phyloP scores from a whole-genome alignment of 176 grass and related monocot species.

The Rhynchospora tenuis region DNA sequence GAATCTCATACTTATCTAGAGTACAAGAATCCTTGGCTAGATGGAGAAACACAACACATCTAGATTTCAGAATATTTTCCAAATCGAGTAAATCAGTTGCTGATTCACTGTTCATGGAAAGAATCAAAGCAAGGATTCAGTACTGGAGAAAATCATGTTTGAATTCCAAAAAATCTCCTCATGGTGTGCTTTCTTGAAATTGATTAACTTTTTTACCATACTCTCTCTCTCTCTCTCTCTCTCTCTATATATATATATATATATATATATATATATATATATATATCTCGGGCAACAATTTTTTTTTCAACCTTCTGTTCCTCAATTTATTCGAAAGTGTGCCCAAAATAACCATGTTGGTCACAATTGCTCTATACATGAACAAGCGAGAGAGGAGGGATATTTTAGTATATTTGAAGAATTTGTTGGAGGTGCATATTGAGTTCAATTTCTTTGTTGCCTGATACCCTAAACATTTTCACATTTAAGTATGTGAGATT shows the following conservation, averaged over 20 bases:
- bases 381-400: neutral
- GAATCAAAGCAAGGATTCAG: constrained; percentile 61
- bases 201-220: neutral
- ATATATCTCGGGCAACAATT: neutral
- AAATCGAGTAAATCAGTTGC: constrained; percentile 44
- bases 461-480: constrained; percentile 8
- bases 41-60: constrained; percentile 37
- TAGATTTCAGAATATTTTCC: constrained; percentile 9
- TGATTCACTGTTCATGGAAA: constrained; percentile 70
- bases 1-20: constrained; percentile 92
- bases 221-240: neutral
- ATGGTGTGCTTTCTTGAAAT: constrained; percentile 39
- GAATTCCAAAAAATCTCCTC: constrained; percentile 40
- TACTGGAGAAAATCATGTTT: constrained; percentile 46
- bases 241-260: too few relatives aligned
- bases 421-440: neutral
- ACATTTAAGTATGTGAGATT: neutral
- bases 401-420: neutral
- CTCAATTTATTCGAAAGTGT: neutral
- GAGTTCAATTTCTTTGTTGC: neutral
- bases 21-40: constrained; percentile 81
- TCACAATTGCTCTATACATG: neutral
- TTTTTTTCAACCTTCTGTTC: neutral
- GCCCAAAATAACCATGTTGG: neutral
- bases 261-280: too few relatives aligned